phyloP scores from a whole-genome alignment of 2,329 filamentous ascomycete genomes.

The Grosmannia clavigera region DNA sequence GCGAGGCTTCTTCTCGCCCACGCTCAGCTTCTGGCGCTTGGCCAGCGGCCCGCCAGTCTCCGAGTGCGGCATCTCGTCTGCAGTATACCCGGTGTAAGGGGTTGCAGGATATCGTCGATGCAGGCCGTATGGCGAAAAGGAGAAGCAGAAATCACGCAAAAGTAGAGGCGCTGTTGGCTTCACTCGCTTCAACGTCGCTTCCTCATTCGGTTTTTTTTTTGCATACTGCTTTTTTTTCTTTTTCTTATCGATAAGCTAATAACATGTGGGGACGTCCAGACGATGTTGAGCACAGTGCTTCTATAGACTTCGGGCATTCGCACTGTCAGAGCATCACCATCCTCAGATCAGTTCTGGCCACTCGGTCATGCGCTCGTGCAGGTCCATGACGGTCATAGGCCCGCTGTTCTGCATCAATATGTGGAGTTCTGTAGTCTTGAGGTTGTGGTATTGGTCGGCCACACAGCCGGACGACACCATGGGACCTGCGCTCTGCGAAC shows the following conservation, averaged over 20 bases:
- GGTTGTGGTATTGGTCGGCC: slow-evolving; percentile 19
- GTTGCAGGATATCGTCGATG: background rate
- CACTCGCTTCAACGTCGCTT: background rate
- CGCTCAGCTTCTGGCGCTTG: slow-evolving; percentile 61
- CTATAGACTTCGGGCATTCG: background rate
- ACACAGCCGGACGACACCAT: slow-evolving; percentile 21
- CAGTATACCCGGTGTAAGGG: background rate
- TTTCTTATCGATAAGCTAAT: background rate
- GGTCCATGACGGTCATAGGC: slow-evolving; percentile 18
- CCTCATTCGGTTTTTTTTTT: background rate
- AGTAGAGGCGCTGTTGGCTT: background rate
- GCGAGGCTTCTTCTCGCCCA: slow-evolving; percentile 22
- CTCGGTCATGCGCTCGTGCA: slow-evolving; percentile 22
- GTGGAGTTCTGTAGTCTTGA: slow-evolving; percentile 26
- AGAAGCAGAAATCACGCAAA: background rate
- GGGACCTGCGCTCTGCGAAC: slow-evolving; percentile 17
- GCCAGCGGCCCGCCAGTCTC: slow-evolving; percentile 48
- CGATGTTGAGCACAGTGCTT: no score
- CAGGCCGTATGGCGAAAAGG: background rate
- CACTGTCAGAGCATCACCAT: background rate
- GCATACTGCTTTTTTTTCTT: slow-evolving; percentile 1
- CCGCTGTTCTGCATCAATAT: slow-evolving; percentile 24
- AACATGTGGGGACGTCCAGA: background rate
- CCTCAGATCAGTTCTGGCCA: slow-evolving; percentile 19
- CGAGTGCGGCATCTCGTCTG: slow-evolving; percentile 40